Evolutionary conservation across 345 rosid genomes (phyloP).

Genomic region (Euclidium syriacum): DNA sequence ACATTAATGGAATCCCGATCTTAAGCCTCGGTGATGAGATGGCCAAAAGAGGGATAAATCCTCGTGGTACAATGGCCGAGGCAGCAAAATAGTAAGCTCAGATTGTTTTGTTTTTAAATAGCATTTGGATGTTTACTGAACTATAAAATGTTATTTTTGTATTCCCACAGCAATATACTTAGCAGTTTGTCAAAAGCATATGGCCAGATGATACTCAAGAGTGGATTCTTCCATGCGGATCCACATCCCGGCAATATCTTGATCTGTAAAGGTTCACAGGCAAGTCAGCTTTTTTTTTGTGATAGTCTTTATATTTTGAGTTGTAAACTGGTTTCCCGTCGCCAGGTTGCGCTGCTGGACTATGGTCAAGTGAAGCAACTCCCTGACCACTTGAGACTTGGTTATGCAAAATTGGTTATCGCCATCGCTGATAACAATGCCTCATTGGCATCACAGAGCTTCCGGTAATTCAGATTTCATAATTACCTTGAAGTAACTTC

Average conservation of each 20-base stretch:
- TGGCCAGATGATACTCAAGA: slow-evolving; percentile 96
- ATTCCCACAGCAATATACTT: slow-evolving; percentile 62
- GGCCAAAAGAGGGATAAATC: slow-evolving; percentile 87
- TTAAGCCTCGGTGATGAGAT: slow-evolving; percentile 86
- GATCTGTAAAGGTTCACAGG: slow-evolving; percentile 96
- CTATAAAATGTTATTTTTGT: not conserved
- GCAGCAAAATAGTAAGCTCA: slow-evolving; percentile 82
- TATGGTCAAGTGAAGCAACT: slow-evolving; percentile 99
- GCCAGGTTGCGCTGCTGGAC: slow-evolving; percentile 86
- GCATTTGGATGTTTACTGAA: slow-evolving; percentile 12
- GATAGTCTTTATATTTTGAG: not conserved
- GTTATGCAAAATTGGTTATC: slow-evolving; percentile 75
- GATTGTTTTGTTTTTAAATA: slow-evolving; percentile 9
- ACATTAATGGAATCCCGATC: slow-evolving; percentile 84
- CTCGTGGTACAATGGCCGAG: slow-evolving; percentile 69
- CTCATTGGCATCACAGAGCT: slow-evolving; percentile 61
- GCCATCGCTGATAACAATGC: slow-evolving; percentile 79
- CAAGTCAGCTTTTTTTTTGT: slow-evolving; percentile 33
- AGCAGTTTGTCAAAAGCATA: slow-evolving; percentile 80
- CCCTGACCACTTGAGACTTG: slow-evolving; percentile 75
- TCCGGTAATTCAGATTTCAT: slow-evolving; percentile 39
- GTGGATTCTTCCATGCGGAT: slow-evolving; percentile 99
- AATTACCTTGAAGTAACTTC: not conserved
- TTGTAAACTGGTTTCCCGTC: slow-evolving; percentile 21
- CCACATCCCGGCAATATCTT: slow-evolving; percentile 98